Evolutionary conservation across 345 rosid species (phyloP), one percentile per base, ranked within the genome.

Genomic region (Anacardium occidentale): DNA sequence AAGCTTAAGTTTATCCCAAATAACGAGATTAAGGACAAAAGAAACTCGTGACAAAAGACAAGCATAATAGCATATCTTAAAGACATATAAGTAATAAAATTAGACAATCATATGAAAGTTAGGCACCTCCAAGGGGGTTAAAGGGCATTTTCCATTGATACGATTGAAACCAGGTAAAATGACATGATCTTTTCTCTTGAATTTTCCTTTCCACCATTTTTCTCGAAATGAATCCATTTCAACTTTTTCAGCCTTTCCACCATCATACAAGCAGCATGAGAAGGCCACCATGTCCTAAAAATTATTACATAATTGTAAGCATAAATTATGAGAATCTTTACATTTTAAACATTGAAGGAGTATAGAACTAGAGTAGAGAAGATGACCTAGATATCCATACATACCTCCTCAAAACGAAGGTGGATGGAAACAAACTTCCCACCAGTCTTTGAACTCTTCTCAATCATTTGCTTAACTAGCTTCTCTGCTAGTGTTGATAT

Each of bases 231-330:
- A 73, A 75, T 87, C 90, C 88, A 94, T 82, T 75, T 87, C 90
- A 55, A 61, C 50, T 74, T 83, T 90, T 79, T 94, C 98, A 69
- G 85, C 81, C 81, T 75, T 77, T 70, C 98, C 95, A 12, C 97
- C 97, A 70, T 92, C 98, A 74, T 90, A 94, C 20, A 83, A 76
- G 70, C 98, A 94, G 78, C 97, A 89, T 12, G 98, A 94, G 88
- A 94, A 94, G 32, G 98, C 97, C 76, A 94, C 93, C 98, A 94
- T 94, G 77, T 94, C 98, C 98, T 92, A 78, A 70, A 73, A 55
- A 67, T 34, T 13, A 66, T 68, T 25, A 54, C 34, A 29, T 61
- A 56, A 67, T 57, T 58, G 66, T 64, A 60, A 56, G 66, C 69
- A 14, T 25, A 66, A 34, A 18, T 2, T 40, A 17, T 22, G 25